Conservation (phyloP, 2,329 filamentous ascomycete species). For the Alternaria rosae region DNA sequence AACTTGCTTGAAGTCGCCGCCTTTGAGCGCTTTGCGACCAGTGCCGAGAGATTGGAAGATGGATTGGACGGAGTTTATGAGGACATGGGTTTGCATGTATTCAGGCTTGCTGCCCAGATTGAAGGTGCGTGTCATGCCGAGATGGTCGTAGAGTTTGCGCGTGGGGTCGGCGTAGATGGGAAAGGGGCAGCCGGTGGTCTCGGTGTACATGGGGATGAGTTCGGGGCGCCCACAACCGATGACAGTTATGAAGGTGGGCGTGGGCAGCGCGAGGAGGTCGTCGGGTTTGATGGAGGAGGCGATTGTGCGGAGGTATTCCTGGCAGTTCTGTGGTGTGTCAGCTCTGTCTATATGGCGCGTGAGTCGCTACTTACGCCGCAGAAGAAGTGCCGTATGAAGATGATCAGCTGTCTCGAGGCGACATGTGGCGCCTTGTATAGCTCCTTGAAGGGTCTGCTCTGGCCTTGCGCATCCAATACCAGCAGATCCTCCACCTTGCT, state of each 20-base stretch:
- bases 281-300: slow-evolving; percentile 62
- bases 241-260: slow-evolving; percentile 69
- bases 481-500: slow-evolving; percentile 41
- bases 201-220: slow-evolving; percentile 72
- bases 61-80: slow-evolving; percentile 58
- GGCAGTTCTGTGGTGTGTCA: slow-evolving; percentile 67
- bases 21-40: slow-evolving; percentile 66
- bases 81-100: slow-evolving; percentile 66
- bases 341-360: background rate
- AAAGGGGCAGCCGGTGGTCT: slow-evolving; percentile 70
- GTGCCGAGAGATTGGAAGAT: slow-evolving; percentile 69
- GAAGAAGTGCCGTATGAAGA: slow-evolving; percentile 83
- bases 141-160: slow-evolving; percentile 68
- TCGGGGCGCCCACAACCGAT: slow-evolving; percentile 75
- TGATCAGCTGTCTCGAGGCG: slow-evolving; percentile 65
- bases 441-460: slow-evolving; percentile 47
- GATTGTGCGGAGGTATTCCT: slow-evolving; percentile 73
- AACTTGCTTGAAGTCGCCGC: slow-evolving; percentile 72
- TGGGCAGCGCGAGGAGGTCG: slow-evolving; percentile 57
- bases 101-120: slow-evolving; percentile 67
- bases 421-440: slow-evolving; percentile 46
- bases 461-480: slow-evolving; percentile 46
- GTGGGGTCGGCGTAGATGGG: slow-evolving; percentile 81
- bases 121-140: slow-evolving; percentile 73
- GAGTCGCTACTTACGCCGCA: slow-evolving; percentile 68